A percentile compares a stretch with the other conserved stretches of the same genome.
These are phyloP conservation scores for Verticillium nubilum DNA, from an alignment of 2,329 filamentous ascomycete genomes.

Conservation along the genomic window DNA sequence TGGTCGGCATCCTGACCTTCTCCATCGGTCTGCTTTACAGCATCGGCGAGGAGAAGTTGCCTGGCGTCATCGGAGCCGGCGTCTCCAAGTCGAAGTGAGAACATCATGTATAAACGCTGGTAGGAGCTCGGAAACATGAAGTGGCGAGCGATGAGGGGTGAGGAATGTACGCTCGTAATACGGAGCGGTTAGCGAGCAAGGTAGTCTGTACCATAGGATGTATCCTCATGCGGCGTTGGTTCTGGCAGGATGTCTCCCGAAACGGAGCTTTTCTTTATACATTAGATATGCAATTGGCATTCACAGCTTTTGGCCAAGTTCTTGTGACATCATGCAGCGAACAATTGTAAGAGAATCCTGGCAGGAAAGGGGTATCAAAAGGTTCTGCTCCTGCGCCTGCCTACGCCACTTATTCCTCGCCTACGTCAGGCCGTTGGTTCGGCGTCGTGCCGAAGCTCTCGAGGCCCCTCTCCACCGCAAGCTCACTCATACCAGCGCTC, in stretches of 20 bases:
- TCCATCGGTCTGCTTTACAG: conserved; percentile 74
- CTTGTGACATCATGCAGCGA: not conserved
- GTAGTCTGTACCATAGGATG: conserved; percentile 21
- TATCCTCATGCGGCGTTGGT: conserved; percentile 19
- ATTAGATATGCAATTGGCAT: conserved; percentile 12
- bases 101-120: not conserved
- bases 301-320: not conserved
- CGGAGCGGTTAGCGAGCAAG: conserved; percentile 4
- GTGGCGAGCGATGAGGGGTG: conserved; percentile 3
- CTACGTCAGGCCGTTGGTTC: conserved; percentile 21
- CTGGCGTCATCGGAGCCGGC: conserved; percentile 92
- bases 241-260: conserved; percentile 16
- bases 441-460: conserved; percentile 43
- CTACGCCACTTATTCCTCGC: conserved; percentile 18
- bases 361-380: not conserved
- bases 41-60: conserved; percentile 82
- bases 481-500: conserved; percentile 12
- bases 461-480: conserved; percentile 32
- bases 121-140: not conserved
- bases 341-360: too few relatives aligned
- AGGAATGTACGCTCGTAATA: conserved; percentile 11
- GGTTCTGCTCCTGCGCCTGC: not conserved
- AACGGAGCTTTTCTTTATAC: conserved; percentile 11
- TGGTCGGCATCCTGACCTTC: conserved; percentile 63
- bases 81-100: conserved; percentile 66